phyloP scores from a whole-genome alignment of 805 yeast genomes.

The Metschnikowia borealis region DNA sequence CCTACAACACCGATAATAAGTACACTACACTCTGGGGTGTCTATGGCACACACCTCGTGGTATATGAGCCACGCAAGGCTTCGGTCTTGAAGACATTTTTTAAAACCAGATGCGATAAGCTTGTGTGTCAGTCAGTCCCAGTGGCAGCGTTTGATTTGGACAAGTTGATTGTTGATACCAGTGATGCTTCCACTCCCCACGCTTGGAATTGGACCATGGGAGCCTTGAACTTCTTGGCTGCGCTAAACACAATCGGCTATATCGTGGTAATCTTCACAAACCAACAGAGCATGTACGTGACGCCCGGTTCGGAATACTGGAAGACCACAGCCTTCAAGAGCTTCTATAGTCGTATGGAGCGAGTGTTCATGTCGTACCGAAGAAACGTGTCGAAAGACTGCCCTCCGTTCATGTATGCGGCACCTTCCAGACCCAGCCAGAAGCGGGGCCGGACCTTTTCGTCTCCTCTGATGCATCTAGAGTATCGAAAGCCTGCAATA shows the following conservation, averaged over 20 bases:
- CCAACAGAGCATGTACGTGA: not conserved
- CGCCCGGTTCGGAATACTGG: not conserved
- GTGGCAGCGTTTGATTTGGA: not conserved
- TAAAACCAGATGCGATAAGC: not conserved
- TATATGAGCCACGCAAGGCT: not conserved
- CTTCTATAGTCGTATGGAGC: not conserved
- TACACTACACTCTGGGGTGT: not conserved
- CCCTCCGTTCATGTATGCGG: not conserved
- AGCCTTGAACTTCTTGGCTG: not conserved
- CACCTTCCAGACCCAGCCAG: not conserved
- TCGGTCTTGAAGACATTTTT: not conserved
- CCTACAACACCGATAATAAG: not conserved
- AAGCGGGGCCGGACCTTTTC: not conserved
- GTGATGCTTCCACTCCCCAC: not conserved
- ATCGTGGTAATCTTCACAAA: not conserved
- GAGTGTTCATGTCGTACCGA: not conserved
- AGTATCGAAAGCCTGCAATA: not conserved
- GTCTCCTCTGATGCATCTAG: not conserved
- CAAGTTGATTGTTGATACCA: not conserved
- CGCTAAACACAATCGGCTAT: not conserved
- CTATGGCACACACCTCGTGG: not conserved
- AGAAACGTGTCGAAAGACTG: not conserved
- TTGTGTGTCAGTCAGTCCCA: not conserved
- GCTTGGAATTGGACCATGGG: not conserved
- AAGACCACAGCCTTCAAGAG: not conserved